Base-by-base conservation (phyloP, 257 asterid species). In the Scutellaria baicalensis region DNA sequence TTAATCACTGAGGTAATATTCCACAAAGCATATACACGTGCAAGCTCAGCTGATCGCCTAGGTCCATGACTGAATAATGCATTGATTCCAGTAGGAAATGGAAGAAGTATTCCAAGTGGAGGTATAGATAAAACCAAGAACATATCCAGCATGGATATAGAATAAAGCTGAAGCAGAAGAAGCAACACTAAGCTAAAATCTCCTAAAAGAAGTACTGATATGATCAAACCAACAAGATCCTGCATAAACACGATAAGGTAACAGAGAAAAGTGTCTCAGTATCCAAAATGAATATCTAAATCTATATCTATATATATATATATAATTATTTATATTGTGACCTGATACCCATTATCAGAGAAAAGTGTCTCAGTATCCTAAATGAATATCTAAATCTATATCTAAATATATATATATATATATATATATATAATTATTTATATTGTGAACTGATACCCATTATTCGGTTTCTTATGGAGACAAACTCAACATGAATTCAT, bases 181-280 rank as follows among this genome's bases (percentile, higher is more conserved):
- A 91, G 93, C 83, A 89, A 83, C 67, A 91, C 95, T 77, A 91
- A 80, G 85, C 95, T 87, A 85, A 91, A 82, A 87, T 91, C 97
- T 83, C 90, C 97, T 70, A 91, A 63, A 69, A 91, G 89, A 65
- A 91, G 89, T 67, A 85, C 74, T 11, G 96, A 91, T 80, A 89
- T 82, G 60, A 84, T 78, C 81, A 91, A 84, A 66, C 95, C 97
- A 68, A 91, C 94, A 61, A 91, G 89, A 79, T 87, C 96, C 97
- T 91, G 93, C 86, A 81, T 27, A 77, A 59, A 72, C 44, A 62
- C 59, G 62, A 75, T 59, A 44, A 51, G 44, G 48, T 76, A 47
- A 62, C 48, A 78, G 8, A 14, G n/a, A 39, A 36, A 57, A 55
- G 48, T 47, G 58, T 8, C 45, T 64, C 49, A 64, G 58, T 64